phyloP scores from a whole-genome alignment of 1,284 basidiomycete species.

The Ustilago trichophora region DNA sequence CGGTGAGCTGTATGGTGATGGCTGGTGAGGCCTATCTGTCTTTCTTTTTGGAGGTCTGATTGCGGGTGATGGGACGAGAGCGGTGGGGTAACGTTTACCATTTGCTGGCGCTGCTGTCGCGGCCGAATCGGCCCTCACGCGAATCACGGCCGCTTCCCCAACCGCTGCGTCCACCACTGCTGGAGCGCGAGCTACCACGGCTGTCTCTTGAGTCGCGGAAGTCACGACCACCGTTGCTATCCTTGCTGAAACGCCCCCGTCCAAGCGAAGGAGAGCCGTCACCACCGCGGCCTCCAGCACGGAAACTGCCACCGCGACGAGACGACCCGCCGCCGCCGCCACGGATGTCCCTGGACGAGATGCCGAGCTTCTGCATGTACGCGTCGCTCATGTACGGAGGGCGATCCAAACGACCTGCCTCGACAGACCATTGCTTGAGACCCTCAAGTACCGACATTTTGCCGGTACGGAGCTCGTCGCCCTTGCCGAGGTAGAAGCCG shows the following conservation, averaged over 20 bases:
- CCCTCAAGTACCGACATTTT: conserved; percentile 40
- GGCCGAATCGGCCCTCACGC: conserved; percentile 31
- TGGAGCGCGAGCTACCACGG: conserved; percentile 11
- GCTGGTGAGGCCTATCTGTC: too few relatives aligned
- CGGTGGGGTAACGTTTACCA: conserved; percentile 24
- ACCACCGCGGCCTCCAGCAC: conserved; percentile 10
- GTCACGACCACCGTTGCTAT: conserved; percentile 14
- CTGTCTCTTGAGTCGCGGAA: conserved; percentile 11
- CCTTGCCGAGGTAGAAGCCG: conserved; percentile 50
- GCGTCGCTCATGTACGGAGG: conserved; percentile 38
- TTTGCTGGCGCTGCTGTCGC: conserved; percentile 31
- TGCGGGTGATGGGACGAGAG: neutral
- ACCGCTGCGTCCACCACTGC: conserved; percentile 16
- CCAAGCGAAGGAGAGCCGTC: conserved; percentile 22
- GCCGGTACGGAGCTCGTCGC: conserved; percentile 40
- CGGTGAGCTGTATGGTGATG: too few relatives aligned
- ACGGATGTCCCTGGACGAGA: conserved; percentile 9
- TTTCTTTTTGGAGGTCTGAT: neutral
- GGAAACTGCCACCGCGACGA: neutral
- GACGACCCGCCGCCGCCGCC: conserved; percentile 8
- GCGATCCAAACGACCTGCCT: conserved; percentile 27
- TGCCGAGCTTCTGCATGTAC: conserved; percentile 45
- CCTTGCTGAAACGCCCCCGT: conserved; percentile 44
- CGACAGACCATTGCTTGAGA: conserved; percentile 45
- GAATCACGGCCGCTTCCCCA: conserved; percentile 34